Conservation (phyloP, 805 yeast genomes). For the Metschnikowia continentalis region DNA sequence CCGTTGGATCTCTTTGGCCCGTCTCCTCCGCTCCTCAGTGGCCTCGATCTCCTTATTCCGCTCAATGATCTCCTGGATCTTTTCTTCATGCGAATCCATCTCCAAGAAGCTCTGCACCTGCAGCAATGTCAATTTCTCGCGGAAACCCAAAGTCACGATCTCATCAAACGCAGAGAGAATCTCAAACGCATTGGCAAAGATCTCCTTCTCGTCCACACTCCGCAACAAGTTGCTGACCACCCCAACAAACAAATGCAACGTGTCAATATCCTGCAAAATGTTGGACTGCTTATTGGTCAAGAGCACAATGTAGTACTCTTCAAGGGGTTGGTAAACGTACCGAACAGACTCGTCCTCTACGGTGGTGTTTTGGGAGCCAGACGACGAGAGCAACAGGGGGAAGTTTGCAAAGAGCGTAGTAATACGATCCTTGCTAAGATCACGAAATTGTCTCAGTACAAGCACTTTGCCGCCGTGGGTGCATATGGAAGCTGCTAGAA, state of each 20-base stretch:
- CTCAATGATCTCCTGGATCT: constrained; percentile 95
- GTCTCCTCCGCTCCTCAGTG: constrained; percentile 91
- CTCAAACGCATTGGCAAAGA: constrained; percentile 81
- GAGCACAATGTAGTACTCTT: constrained; percentile 84
- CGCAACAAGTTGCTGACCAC: constrained; percentile 73
- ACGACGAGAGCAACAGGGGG: constrained; percentile 70
- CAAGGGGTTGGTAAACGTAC: constrained; percentile 93
- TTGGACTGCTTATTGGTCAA: constrained; percentile 89
- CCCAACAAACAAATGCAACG: constrained; percentile 79
- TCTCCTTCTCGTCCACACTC: constrained; percentile 73
- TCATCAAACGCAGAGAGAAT: constrained; percentile 91
- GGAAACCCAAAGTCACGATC: constrained; percentile 82
- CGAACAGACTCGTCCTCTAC: constrained; percentile 90
- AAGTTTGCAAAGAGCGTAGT: constrained; percentile 81
- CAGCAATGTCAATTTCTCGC: constrained; percentile 74
- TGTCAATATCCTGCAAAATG: constrained; percentile 90
- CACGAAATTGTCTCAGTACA: constrained; percentile 87
- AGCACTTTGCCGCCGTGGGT: constrained; percentile 91
- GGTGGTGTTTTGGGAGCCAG: constrained; percentile 80
- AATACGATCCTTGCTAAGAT: constrained; percentile 77
- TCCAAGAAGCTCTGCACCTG: constrained; percentile 88
- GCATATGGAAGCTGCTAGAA: constrained; percentile 90
- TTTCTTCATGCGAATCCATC: constrained; percentile 98
- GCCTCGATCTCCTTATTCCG: constrained; percentile 96
- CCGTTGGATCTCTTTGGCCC: constrained; percentile 85